Conservation (phyloP, 805 yeast species). For the Candida succiphila region DNA sequence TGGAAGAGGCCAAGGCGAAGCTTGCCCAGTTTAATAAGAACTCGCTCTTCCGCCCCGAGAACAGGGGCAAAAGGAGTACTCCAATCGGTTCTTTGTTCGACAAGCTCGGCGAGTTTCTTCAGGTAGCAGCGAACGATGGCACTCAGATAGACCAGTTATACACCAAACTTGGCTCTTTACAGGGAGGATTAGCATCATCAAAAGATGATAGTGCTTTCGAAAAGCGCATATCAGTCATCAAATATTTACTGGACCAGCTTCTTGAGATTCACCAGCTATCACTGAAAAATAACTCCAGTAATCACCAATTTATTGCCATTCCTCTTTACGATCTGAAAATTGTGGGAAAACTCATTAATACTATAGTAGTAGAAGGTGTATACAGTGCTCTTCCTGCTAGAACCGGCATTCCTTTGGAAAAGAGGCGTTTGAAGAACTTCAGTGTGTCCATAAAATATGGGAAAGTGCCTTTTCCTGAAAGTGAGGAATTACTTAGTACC, state of each 20-base stretch:
- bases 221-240: constrained; percentile 19
- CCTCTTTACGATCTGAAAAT: constrained; percentile 81
- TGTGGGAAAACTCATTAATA: constrained; percentile 52
- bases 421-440: constrained; percentile 45
- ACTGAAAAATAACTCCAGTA: constrained; percentile 16
- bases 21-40: constrained; percentile 14
- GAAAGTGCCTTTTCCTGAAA: constrained; percentile 10
- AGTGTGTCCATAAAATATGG: constrained; percentile 14
- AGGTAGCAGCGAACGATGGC: neutral
- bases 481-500: constrained; percentile 9
- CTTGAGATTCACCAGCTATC: constrained; percentile 29
- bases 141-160: constrained; percentile 5
- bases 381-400: constrained; percentile 49
- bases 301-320: constrained; percentile 40
- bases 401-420: constrained; percentile 55
- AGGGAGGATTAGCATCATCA: neutral
- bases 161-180: neutral
- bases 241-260: constrained; percentile 27
- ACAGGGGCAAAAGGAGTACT: constrained; percentile 15
- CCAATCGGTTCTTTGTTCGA: constrained; percentile 24
- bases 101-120: constrained; percentile 11
- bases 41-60: constrained; percentile 9
- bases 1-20: constrained; percentile 13
- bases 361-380: constrained; percentile 62
- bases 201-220: constrained; percentile 1